Evolutionary conservation across 2,329 filamentous ascomycete genomes (phyloP).

Genomic region (Colletotrichum orbiculare): DNA sequence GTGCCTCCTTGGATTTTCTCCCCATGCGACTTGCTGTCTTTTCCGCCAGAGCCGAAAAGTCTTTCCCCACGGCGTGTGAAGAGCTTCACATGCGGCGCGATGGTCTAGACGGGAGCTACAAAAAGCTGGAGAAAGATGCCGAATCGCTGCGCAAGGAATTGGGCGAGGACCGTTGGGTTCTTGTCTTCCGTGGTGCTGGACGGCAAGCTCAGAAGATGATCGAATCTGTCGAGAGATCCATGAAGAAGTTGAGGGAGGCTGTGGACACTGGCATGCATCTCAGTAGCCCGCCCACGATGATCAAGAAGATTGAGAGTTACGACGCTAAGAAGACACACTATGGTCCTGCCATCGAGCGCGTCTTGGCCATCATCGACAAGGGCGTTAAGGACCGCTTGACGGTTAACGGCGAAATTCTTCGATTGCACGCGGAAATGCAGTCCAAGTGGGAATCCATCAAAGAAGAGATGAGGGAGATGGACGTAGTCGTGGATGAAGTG

Average conservation of each 20-base stretch:
- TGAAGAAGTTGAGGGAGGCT: conserved; percentile 82
- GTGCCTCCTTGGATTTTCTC: conserved; percentile 93
- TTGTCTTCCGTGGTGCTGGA: conserved; percentile 93
- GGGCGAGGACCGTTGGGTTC: conserved; percentile 94
- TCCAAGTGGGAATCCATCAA: conserved; percentile 83
- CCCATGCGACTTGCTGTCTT: conserved; percentile 95
- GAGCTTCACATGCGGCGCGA: conserved; percentile 83
- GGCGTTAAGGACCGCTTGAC: conserved; percentile 96
- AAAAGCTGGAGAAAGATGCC: conserved; percentile 88
- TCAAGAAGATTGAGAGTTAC: conserved; percentile 91
- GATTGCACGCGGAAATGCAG: conserved; percentile 86
- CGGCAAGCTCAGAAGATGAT: conserved; percentile 96
- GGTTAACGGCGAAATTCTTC: conserved; percentile 93
- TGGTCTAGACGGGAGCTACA: conserved; percentile 85
- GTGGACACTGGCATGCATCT: conserved; percentile 80
- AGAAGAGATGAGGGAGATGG: conserved; percentile 80
- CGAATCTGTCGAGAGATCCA: conserved; percentile 90
- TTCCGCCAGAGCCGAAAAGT: conserved; percentile 76
- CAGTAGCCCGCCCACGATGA: conserved; percentile 75
- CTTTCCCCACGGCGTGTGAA: conserved; percentile 91
- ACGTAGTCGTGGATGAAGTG: conserved; percentile 79
- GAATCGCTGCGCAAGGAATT: conserved; percentile 90
- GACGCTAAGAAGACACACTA: conserved; percentile 96
- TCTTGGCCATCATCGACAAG: conserved; percentile 92
- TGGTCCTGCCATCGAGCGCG: conserved; percentile 89